Evolutionary conservation across 441 rosid genomes (phyloP).

Genomic region (Macaranga tanarius): DNA sequence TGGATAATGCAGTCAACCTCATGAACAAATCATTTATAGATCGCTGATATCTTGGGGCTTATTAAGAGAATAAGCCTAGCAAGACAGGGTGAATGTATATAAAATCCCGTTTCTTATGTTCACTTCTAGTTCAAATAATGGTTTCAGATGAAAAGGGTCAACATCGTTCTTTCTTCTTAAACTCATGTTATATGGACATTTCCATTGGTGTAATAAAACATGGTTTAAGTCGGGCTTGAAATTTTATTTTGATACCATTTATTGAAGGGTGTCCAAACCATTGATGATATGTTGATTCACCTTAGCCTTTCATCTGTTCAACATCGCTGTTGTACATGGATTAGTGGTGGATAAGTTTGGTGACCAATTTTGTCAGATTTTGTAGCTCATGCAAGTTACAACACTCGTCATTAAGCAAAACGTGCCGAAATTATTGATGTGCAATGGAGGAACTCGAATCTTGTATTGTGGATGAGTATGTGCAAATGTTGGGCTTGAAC

Average conservation of each 20-base stretch:
- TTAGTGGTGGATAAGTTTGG: no score
- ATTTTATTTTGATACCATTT: neutral
- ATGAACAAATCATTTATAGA: slow-evolving; percentile 87
- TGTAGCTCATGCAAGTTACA: no score
- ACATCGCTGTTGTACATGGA: neutral
- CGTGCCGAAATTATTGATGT: no score
- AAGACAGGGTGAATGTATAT: slow-evolving; percentile 23
- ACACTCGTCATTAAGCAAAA: no score
- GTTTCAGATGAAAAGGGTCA: neutral
- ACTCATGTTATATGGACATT: neutral
- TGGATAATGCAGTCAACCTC: slow-evolving; percentile 80
- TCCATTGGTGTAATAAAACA: neutral
- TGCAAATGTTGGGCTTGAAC: no score
- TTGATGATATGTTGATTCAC: neutral
- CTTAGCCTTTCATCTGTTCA: neutral
- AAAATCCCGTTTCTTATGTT: slow-evolving; percentile 1
- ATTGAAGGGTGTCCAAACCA: neutral
- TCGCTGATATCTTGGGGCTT: slow-evolving; percentile 38
- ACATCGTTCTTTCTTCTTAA: neutral
- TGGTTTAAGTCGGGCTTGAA: neutral
- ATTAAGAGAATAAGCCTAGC: slow-evolving; percentile 16
- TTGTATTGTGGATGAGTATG: no score
- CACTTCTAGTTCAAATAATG: neutral
- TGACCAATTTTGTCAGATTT: no score
- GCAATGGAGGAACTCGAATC: no score